phyloP scores from a whole-genome alignment of 352 stramenopile species.

The Phytophthora pisi region DNA sequence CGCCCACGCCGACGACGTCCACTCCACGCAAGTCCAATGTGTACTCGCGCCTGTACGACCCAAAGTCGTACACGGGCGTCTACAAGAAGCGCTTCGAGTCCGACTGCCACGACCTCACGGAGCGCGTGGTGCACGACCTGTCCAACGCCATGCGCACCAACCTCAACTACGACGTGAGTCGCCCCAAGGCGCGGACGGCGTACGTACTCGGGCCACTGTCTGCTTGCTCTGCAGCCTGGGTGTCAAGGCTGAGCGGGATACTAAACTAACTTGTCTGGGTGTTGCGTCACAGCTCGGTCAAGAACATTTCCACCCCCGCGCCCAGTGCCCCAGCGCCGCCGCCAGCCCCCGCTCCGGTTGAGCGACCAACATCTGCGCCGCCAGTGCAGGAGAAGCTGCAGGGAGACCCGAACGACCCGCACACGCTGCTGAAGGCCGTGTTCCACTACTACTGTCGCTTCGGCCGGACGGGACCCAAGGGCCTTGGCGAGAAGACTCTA shows the following conservation, averaged over 20 bases:
- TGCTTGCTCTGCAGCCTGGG: background rate
- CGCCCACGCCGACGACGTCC: conserved; percentile 11
- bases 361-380: conserved; percentile 25
- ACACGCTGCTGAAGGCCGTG: conserved; percentile 78
- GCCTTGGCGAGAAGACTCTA: conserved; percentile 68
- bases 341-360: conserved; percentile 3
- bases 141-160: conserved; percentile 62
- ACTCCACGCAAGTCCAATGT: conserved; percentile 43
- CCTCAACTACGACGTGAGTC: conserved; percentile 54
- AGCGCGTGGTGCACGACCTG: conserved; percentile 59
- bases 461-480: conserved; percentile 70
- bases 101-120: conserved; percentile 52
- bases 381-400: conserved; percentile 45
- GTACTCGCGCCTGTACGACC: conserved; percentile 63
- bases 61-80: conserved; percentile 69
- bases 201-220: conserved; percentile 23
- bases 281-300: conserved; percentile 5
- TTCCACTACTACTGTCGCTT: conserved; percentile 91
- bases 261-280: background rate
- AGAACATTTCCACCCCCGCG: conserved; percentile 9
- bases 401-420: conserved; percentile 77
- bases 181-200: conserved; percentile 53
- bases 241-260: no score
- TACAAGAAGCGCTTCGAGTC: conserved; percentile 69
- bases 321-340: conserved; percentile 14